Evolutionary conservation across 331 rosid genomes (phyloP).

Genomic region (Quercus lobata): DNA sequence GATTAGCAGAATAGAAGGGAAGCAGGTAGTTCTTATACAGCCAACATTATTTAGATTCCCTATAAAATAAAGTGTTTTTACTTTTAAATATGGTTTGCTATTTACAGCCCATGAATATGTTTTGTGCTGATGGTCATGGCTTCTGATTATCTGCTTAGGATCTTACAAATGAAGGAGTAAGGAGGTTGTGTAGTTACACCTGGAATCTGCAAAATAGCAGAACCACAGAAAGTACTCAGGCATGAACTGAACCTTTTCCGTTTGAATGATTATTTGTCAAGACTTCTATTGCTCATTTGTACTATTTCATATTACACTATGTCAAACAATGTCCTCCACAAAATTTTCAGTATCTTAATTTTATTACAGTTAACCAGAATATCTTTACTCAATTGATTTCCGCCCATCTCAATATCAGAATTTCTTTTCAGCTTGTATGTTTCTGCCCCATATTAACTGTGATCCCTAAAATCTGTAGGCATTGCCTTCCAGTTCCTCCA

Average conservation of each 20-base stretch:
- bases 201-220: conserved; percentile 40
- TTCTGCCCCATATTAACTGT: conserved; percentile 11
- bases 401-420: not conserved
- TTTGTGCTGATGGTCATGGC: conserved; percentile 14
- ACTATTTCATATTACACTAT: not conserved
- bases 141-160: conserved; percentile 42
- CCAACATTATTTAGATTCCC: not conserved
- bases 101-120: not conserved
- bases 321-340: not conserved
- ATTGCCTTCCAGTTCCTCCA: conserved; percentile 42
- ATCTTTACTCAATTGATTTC: conserved; percentile 10
- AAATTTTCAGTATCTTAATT: not conserved
- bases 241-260: conserved; percentile 22
- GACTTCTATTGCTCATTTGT: not conserved
- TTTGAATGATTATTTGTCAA: not conserved
- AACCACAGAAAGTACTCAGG: conserved; percentile 53
- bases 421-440: not conserved
- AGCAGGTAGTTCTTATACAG: conserved; percentile 54
- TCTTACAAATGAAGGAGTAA: conserved; percentile 51
- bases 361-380: not conserved
- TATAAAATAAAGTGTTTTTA: not conserved
- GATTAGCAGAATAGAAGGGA: conserved; percentile 65
- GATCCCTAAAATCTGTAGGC: conserved; percentile 33
- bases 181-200: conserved; percentile 47
- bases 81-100: not conserved